Evolutionary conservation across 164 flowering plant species (phyloP).

Genomic region (Berberis vulgaris): DNA sequence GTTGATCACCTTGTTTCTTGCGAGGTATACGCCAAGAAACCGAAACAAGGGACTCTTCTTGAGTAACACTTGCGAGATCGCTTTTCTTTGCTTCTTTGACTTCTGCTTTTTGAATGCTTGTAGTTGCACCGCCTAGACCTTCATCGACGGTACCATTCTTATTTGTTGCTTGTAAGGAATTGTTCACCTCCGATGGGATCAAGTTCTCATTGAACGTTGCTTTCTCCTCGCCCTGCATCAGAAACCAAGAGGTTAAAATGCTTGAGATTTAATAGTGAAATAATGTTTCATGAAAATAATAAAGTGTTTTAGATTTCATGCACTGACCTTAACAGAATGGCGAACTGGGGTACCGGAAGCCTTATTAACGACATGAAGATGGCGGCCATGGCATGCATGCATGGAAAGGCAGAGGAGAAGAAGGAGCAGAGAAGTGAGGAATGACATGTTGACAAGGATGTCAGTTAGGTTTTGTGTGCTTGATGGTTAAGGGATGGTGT

Average conservation of each 20-base stretch:
- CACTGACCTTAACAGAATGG: constrained; percentile 22
- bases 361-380: constrained; percentile 5
- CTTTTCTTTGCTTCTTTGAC: constrained; percentile 5
- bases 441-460: constrained; percentile 14
- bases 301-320: not conserved
- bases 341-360: constrained; percentile 2
- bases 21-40: constrained; percentile 19
- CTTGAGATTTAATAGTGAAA: not conserved
- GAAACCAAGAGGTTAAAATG: constrained; percentile 11
- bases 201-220: not conserved
- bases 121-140: constrained; percentile 7
- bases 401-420: constrained; percentile 22
- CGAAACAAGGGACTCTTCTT: constrained; percentile 14
- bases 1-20: constrained; percentile 15
- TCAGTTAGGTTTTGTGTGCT: not conserved
- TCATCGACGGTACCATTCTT: not conserved
- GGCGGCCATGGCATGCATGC: constrained; percentile 34
- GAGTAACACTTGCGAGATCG: constrained; percentile 17
- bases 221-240: constrained; percentile 4
- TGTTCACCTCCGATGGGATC: constrained; percentile 4
- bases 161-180: not conserved
- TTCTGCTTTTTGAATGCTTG: constrained; percentile 11
- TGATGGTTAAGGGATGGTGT: not conserved
- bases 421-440: constrained; percentile 16
- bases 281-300: not conserved